Conservation (phyloP, 1,139 yeast species). For the Casaregolazyma lundiana region DNA sequence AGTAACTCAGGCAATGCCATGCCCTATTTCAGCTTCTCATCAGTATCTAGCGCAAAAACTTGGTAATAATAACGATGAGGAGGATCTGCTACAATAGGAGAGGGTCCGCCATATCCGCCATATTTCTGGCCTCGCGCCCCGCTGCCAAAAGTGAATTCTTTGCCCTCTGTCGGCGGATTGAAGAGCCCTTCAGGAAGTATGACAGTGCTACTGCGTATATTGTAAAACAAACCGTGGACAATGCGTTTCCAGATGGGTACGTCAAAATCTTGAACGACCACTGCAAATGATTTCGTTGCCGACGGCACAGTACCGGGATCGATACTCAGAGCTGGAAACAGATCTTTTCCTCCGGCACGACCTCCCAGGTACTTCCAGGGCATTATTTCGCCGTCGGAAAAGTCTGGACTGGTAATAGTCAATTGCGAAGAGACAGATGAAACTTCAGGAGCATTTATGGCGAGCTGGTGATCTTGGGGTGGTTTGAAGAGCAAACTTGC, state of each 20-base stretch:
- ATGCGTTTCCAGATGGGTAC: slow-evolving; percentile 20
- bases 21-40: slow-evolving; percentile 8
- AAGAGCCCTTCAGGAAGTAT: slow-evolving; percentile 14
- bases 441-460: slow-evolving; percentile 1
- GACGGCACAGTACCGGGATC: slow-evolving; percentile 15
- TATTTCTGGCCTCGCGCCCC: slow-evolving; percentile 15
- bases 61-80: slow-evolving; percentile 21
- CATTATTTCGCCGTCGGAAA: slow-evolving; percentile 15
- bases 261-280: slow-evolving; percentile 21
- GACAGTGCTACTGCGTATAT: slow-evolving; percentile 10
- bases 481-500: slow-evolving; percentile 14
- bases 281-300: slow-evolving; percentile 14
- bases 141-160: slow-evolving; percentile 14
- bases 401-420: slow-evolving; percentile 18
- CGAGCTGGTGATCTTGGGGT: slow-evolving; percentile 13
- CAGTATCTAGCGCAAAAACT: slow-evolving; percentile 17
- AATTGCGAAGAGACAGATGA: slow-evolving; percentile 13
- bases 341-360: slow-evolving; percentile 16
- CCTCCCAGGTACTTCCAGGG: slow-evolving; percentile 22
- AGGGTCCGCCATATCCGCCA: slow-evolving; percentile 20
- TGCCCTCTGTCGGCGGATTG: slow-evolving; percentile 5
- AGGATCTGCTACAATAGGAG: slow-evolving; percentile 20
- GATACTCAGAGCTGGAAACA: slow-evolving; percentile 17
- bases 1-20: slow-evolving; percentile 6
- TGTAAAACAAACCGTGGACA: slow-evolving; percentile 16